Evolutionary conservation across 805 yeast species (phyloP), one percentile per base, ranked within the genome.

Genomic region (Wickerhamomyces mucosus): DNA sequence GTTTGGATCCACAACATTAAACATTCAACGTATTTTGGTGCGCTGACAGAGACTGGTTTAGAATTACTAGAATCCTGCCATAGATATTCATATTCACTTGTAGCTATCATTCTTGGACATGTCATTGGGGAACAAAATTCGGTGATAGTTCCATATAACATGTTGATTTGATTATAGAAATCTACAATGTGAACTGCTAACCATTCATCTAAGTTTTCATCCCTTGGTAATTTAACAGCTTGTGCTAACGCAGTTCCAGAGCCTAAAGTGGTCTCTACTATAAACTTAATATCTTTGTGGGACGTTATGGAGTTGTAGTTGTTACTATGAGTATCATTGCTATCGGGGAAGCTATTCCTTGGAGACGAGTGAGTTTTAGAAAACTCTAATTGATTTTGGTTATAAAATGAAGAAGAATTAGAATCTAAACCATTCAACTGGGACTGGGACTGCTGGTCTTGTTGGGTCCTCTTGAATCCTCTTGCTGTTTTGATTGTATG

Each of bases 41-140:
- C 98, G 25, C 88, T 76, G 45, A 92, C 75, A 13, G 92, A 78
- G 7, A 83, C 73, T 1, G 98, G 97, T 38, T 78, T 75, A 36
- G 62, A 57, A 26, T 72, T 61, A 41, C 63, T 63, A 7, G 82
- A 67, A 46, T 88, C 95, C 53, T 89, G 95, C 99, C 99, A 92
- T 37, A 92, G 66, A 51, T 92, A 92, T 56, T 92, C 98, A 52
- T 86, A 89, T 60, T 88, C 96, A 39, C 80, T 92, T 0, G 97
- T 89, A 15, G 99, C 99, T 35, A 83, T 88, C 99, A 92, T 92
- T 36, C 92, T 64, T 3, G 98, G 97, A 54, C 99, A 92, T 3
- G 94, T 71, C n/a, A 63, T 56, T 3, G 97, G 96, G 0, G 96
- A 85, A 55, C 99, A 92, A 50, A 92, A 88, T 58, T 86, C 95